These are phyloP conservation scores for Leccinum pellstonianum DNA, from an alignment of 768 basidiomycete genomes.

Conservation along the genomic window DNA sequence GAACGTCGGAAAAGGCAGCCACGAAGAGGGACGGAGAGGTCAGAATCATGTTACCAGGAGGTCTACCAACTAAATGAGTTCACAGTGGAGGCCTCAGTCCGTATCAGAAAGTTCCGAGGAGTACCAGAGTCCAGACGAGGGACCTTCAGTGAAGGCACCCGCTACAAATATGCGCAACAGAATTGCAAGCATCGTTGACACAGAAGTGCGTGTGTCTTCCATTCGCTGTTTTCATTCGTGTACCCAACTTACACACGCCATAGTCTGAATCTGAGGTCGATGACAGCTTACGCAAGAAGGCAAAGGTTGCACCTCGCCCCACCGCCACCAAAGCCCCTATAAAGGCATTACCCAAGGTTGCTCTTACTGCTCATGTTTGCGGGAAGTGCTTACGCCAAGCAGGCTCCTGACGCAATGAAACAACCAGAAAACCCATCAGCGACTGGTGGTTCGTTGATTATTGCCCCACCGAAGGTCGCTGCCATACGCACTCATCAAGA, in stretches of 20 bases:
- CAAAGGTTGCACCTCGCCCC: neutral
- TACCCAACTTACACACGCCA: neutral
- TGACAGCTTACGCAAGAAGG: neutral
- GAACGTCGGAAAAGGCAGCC: slow-evolving; percentile 13
- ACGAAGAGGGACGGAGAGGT: slow-evolving; percentile 25
- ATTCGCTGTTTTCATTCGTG: neutral
- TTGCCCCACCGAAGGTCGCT: slow-evolving; percentile 16
- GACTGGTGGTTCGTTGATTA: slow-evolving; percentile 1
- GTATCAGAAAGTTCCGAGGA: slow-evolving; percentile 12
- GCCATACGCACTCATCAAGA: slow-evolving; percentile 31
- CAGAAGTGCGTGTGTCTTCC: slow-evolving; percentile 16
- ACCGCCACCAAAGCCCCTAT: slow-evolving; percentile 1
- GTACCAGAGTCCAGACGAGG: slow-evolving; percentile 11
- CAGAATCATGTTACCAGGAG: neutral
- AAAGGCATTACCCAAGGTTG: slow-evolving; percentile 17
- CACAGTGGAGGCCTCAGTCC: slow-evolving; percentile 19
- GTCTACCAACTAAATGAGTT: slow-evolving; percentile 1
- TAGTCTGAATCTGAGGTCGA: slow-evolving; percentile 23
- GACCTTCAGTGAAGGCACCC: neutral
- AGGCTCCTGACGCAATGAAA: slow-evolving; percentile 7
- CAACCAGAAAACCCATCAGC: slow-evolving; percentile 7
- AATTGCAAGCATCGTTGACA: slow-evolving; percentile 2
- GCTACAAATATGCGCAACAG: slow-evolving; percentile 5
- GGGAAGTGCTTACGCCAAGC: neutral
- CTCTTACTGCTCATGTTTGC: neutral